These are phyloP conservation scores for Brasenia schreberi DNA, from an alignment of 164 flowering plant species.

Conservation along the genomic window DNA sequence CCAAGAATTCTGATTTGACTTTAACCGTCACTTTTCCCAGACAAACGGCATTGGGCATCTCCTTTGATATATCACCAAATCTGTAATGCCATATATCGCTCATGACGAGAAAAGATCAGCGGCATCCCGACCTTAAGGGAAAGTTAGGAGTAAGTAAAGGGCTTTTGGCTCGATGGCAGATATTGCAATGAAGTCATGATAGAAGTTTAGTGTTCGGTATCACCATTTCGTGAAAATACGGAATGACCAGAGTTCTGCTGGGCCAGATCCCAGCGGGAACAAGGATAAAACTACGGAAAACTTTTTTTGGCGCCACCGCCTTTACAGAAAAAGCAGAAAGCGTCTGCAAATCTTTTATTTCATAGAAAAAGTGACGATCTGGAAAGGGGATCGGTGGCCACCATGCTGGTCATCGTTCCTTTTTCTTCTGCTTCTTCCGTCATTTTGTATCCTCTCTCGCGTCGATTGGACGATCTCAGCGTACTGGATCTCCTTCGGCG, in stretches of 20 bases:
- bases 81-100: neutral
- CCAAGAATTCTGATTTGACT: neutral
- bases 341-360: neutral
- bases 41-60: neutral
- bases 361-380: neutral
- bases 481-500: neutral
- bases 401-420: neutral
- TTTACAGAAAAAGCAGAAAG: neutral
- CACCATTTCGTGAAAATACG: neutral
- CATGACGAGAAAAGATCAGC: neutral
- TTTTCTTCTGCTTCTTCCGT: neutral
- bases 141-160: too few species aligned
- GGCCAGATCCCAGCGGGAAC: neutral
- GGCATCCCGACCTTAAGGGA: too few species aligned
- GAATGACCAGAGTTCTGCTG: neutral
- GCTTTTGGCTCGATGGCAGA: neutral
- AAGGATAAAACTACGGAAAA: neutral
- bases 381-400: neutral
- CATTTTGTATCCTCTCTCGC: neutral
- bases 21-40: neutral
- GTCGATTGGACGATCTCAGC: neutral
- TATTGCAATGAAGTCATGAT: neutral
- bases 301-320: neutral
- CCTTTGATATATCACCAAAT: neutral
- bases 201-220: neutral